Evolutionary conservation across 768 basidiomycete genomes (phyloP).

Genomic region (Lyophyllum shimeji): DNA sequence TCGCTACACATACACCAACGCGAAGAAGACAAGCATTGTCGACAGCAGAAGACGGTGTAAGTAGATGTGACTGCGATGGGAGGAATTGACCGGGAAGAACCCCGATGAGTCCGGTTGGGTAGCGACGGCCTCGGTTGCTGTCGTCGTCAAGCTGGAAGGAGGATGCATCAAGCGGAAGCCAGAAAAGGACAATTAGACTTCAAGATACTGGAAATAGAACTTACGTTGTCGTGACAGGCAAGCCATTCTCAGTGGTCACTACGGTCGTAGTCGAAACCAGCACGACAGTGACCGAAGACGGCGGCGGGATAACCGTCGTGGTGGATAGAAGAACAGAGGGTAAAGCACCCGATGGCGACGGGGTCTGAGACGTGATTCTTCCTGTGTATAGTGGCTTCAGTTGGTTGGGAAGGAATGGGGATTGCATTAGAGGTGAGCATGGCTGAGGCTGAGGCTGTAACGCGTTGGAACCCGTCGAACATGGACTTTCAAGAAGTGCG

Average conservation of each 20-base stretch:
- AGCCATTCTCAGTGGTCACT: background rate
- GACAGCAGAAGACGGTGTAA: background rate
- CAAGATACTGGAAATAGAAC: background rate
- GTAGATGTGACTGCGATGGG: background rate
- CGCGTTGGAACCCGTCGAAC: conserved; percentile 19
- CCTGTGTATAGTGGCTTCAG: background rate
- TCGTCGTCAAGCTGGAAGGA: background rate
- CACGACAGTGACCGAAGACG: conserved; percentile 12
- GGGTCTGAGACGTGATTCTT: background rate
- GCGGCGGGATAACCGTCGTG: background rate
- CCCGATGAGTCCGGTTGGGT: background rate
- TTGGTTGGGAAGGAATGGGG: conserved; percentile 27
- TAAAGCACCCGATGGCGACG: background rate
- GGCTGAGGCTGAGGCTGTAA: conserved; percentile 34
- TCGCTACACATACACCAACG: background rate
- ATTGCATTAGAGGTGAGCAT: conserved; percentile 27
- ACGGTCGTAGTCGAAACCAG: conserved; percentile 18
- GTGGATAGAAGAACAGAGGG: background rate
- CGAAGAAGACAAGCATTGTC: background rate
- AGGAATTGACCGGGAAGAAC: background rate
- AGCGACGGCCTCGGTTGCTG: background rate
- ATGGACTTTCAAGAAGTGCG: conserved; percentile 18
- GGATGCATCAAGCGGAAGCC: background rate
- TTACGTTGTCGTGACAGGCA: conserved; percentile 1
- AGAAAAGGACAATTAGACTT: background rate